These are phyloP conservation scores for Solanum acaule DNA, from an alignment of 257 asterid genomes.

Conservation along the genomic window DNA sequence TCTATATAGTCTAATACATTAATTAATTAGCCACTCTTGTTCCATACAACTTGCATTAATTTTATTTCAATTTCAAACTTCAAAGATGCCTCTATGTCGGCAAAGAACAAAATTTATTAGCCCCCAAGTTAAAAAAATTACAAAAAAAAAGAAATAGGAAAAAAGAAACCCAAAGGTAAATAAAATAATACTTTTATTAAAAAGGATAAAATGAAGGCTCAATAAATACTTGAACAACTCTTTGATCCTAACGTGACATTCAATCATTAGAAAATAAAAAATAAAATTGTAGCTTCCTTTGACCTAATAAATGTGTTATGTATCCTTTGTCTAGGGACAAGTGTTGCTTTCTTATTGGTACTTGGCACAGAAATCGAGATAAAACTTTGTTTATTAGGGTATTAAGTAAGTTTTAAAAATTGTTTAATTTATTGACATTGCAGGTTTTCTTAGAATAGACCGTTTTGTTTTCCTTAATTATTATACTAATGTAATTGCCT, in stretches of 20 bases:
- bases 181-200: background rate
- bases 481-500: background rate
- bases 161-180: background rate
- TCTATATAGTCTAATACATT: background rate
- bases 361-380: constrained; percentile 20
- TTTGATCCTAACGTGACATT: constrained; percentile 34
- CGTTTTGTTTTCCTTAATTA: background rate
- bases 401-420: background rate
- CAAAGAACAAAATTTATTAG: background rate
- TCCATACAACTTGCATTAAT: background rate
- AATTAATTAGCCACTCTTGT: background rate
- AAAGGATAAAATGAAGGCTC: background rate
- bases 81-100: constrained; percentile 12
- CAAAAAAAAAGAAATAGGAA: background rate
- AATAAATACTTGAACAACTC: background rate
- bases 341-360: constrained; percentile 21
- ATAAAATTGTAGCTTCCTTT: constrained; percentile 2
- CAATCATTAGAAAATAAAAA: constrained; percentile 35
- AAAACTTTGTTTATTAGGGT: background rate
- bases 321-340: constrained; percentile 7
- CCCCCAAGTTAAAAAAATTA: background rate
- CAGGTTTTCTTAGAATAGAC: background rate
- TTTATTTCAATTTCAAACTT: background rate
- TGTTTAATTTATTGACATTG: constrained; percentile 25
- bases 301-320: constrained; percentile 1